Percentiles rank a stretch among this genome's conserved stretches.
phyloP scores from a whole-genome alignment of 106 monocot genomes.

The Vanilla planifolia region DNA sequence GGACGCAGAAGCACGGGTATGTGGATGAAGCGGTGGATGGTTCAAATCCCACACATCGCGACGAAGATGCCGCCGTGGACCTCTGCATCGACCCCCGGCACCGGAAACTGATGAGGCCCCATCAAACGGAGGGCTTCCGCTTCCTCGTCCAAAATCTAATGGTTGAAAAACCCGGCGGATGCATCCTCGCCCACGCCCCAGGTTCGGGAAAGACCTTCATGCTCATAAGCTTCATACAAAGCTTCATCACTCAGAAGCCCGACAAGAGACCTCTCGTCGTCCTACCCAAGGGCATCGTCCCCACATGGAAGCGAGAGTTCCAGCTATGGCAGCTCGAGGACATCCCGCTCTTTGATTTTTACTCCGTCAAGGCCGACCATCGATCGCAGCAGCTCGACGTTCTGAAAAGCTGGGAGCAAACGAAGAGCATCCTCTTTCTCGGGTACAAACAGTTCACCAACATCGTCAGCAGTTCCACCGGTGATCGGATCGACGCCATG shows the following conservation, averaged over 20 bases:
- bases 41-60: slow-evolving; percentile 16
- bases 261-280: slow-evolving; percentile 63
- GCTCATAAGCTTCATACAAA: slow-evolving; percentile 96
- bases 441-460: slow-evolving; percentile 69
- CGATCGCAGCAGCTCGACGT: slow-evolving; percentile 71
- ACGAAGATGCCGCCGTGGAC: slow-evolving; percentile 42
- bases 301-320: slow-evolving; percentile 84
- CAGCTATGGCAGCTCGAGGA: slow-evolving; percentile 85
- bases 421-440: slow-evolving; percentile 57
- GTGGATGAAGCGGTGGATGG: slow-evolving; percentile 13
- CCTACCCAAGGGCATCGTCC: slow-evolving; percentile 81
- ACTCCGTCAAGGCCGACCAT: slow-evolving; percentile 67
- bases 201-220: slow-evolving; percentile 98
- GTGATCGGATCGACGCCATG: slow-evolving; percentile 30
- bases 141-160: slow-evolving; percentile 83
- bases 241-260: slow-evolving; percentile 77
- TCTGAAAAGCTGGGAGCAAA: slow-evolving; percentile 63
- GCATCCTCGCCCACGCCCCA: slow-evolving; percentile 94
- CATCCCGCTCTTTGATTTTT: slow-evolving; percentile 76
- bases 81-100: slow-evolving; percentile 82
- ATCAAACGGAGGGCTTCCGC: slow-evolving; percentile 84
- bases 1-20: slow-evolving; percentile 18
- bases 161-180: slow-evolving; percentile 79
- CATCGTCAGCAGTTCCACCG: slow-evolving; percentile 35
- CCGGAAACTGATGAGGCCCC: slow-evolving; percentile 65